Percentiles rank a stretch among this genome's conserved stretches.
Conservation (phyloP, 495 filamentous ascomycete genomes). For the Lasiosphaeria miniovina region DNA sequence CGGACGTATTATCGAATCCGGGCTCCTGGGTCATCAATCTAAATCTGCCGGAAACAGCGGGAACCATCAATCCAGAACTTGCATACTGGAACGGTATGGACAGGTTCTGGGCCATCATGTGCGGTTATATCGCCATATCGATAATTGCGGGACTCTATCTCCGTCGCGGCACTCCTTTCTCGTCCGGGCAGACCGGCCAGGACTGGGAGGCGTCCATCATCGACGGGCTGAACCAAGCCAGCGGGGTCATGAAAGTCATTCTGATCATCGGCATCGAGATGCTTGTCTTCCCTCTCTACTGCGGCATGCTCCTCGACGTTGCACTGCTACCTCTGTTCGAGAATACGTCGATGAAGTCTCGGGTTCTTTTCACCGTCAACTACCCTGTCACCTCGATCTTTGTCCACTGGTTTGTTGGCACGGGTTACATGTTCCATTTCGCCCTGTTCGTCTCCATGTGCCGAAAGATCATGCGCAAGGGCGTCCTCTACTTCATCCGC, state of each 20-base stretch:
- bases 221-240: conserved; percentile 86
- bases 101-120: conserved; percentile 71
- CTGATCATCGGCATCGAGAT: conserved; percentile 99
- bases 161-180: conserved; percentile 62
- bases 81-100: conserved; percentile 76
- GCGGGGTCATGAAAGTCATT: conserved; percentile 96
- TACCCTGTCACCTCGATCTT: conserved; percentile 87
- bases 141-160: conserved; percentile 75
- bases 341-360: conserved; percentile 67
- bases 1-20: conserved; percentile 24
- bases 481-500: conserved; percentile 96
- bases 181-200: conserved; percentile 60
- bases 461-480: conserved; percentile 90
- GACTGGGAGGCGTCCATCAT: conserved; percentile 73
- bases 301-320: conserved; percentile 83
- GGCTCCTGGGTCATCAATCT: conserved; percentile 52
- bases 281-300: conserved; percentile 95
- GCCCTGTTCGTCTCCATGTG: conserved; percentile 99
- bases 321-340: conserved; percentile 88
- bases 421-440: conserved; percentile 99
- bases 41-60: conserved; percentile 35
- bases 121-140: conserved; percentile 76
- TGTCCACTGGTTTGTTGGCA: conserved; percentile 98
- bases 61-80: conserved; percentile 56
- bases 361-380: conserved; percentile 68